phyloP scores from a whole-genome alignment of 306 rosid genomes.

The Lotus japonicus region DNA sequence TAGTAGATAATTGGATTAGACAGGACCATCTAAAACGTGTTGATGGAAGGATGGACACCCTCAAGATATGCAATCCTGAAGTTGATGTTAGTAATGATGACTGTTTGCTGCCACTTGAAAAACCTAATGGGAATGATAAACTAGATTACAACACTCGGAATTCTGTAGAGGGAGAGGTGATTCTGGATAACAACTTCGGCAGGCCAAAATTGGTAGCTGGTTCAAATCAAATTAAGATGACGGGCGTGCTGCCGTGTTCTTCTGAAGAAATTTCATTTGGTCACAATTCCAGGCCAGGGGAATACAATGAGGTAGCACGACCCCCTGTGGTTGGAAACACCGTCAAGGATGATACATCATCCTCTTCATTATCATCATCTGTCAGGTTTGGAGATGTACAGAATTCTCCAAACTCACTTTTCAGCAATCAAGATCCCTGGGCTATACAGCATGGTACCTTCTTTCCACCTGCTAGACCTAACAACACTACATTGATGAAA shows the following conservation, averaged over 20 bases:
- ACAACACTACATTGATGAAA: conserved; percentile 31
- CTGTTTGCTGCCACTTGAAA: too few relatives aligned
- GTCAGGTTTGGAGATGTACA: conserved; percentile 40
- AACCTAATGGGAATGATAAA: too few relatives aligned
- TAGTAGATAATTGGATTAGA: too few relatives aligned
- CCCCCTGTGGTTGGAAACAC: conserved; percentile 35
- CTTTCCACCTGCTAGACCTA: conserved; percentile 53
- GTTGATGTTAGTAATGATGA: too few relatives aligned
- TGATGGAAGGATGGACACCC: too few relatives aligned
- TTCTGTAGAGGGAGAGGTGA: conserved; percentile 35
- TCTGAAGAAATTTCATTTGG: conserved; percentile 31
- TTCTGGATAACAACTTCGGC: conserved; percentile 35
- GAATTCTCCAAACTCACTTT: conserved; percentile 66
- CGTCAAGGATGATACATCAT: conserved; percentile 25
- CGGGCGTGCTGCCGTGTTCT: conserved; percentile 31
- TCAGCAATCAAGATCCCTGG: conserved; percentile 89
- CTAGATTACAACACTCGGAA: conserved; percentile 21
- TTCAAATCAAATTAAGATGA: conserved; percentile 18
- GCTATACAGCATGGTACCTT: conserved; percentile 48
- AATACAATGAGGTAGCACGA: conserved; percentile 45
- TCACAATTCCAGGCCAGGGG: conserved; percentile 35
- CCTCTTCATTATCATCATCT: conserved; percentile 34
- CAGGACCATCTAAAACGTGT: too few relatives aligned
- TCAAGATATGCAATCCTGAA: too few relatives aligned
- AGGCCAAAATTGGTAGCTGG: conserved; percentile 30